phyloP scores from a whole-genome alignment of 1,284 basidiomycete species.

The Pyrrhoderma noxium region DNA sequence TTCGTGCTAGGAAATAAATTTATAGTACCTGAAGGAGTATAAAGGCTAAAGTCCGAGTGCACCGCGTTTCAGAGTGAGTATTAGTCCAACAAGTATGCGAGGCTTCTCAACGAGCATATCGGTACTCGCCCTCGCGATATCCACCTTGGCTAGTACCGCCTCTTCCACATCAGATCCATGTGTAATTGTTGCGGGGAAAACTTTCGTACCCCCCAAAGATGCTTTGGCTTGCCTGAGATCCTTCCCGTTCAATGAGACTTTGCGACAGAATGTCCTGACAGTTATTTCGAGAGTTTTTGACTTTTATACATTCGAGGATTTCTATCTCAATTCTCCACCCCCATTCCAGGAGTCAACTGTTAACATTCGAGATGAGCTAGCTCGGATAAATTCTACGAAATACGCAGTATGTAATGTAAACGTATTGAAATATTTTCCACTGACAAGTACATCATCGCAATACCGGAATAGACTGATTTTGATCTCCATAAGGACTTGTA shows the following conservation, averaged over 20 bases:
- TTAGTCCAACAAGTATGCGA: too few species aligned
- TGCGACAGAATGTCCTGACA: slow-evolving; percentile 51
- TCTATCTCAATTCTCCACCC: slow-evolving; percentile 48
- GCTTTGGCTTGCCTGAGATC: slow-evolving; percentile 18
- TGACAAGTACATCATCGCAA: not conserved
- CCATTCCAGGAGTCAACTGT: slow-evolving; percentile 55
- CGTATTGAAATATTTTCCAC: too few species aligned
- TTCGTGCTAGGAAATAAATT: too few species aligned
- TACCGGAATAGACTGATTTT: slow-evolving; percentile 41
- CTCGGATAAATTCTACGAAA: slow-evolving; percentile 39
- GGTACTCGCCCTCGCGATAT: too few species aligned
- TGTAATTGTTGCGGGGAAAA: slow-evolving; percentile 13
- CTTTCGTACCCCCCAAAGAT: slow-evolving; percentile 14
- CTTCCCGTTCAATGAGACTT: slow-evolving; percentile 58
- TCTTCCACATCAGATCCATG: slow-evolving; percentile 10
- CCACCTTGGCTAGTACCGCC: too few species aligned
- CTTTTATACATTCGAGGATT: slow-evolving; percentile 61
- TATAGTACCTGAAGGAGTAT: too few species aligned
- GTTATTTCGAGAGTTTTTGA: slow-evolving; percentile 50
- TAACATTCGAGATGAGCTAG: slow-evolving; percentile 45
- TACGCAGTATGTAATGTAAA: slow-evolving; percentile 28
- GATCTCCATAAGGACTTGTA: slow-evolving; percentile 56
- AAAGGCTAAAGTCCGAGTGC: too few species aligned
- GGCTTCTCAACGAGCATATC: too few species aligned
- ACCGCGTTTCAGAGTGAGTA: too few species aligned